phyloP scores from a whole-genome alignment of 306 rosid species.

The Biancaea sappan region DNA sequence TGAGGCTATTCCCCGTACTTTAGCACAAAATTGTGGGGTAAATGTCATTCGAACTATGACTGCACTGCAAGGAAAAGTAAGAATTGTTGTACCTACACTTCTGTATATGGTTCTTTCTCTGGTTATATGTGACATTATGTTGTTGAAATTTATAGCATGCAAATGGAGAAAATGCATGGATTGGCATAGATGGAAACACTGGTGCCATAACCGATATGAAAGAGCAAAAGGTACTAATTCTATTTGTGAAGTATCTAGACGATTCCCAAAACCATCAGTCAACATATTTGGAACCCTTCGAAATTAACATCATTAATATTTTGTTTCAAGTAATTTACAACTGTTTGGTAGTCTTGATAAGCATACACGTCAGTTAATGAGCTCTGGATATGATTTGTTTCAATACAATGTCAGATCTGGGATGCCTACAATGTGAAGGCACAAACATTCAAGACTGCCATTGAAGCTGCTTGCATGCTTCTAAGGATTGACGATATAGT shows the following conservation, averaged over 20 bases:
- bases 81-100: slow-evolving; percentile 9
- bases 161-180: slow-evolving; percentile 95
- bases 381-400: not conserved
- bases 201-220: slow-evolving; percentile 80
- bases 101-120: not conserved
- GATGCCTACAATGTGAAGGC: slow-evolving; percentile 97
- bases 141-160: slow-evolving; percentile 66
- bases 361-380: not conserved
- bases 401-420: slow-evolving; percentile 60
- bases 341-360: not conserved
- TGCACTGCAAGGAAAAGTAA: slow-evolving; percentile 91
- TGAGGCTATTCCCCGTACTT: slow-evolving; percentile 95
- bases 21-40: slow-evolving; percentile 98
- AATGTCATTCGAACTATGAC: slow-evolving; percentile 97
- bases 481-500: slow-evolving; percentile 95
- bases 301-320: not conserved
- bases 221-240: slow-evolving; percentile 65
- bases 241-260: not conserved
- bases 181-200: slow-evolving; percentile 91
- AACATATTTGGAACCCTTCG: not conserved
- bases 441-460: slow-evolving; percentile 96
- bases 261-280: not conserved
- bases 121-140: not conserved
- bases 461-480: slow-evolving; percentile 98
- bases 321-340: not conserved